Percentiles rank a stretch among this genome's conserved stretches.
Evolutionary conservation across 805 yeast species (phyloP).

Genomic region (Saccharomycopsis guyanensis): DNA sequence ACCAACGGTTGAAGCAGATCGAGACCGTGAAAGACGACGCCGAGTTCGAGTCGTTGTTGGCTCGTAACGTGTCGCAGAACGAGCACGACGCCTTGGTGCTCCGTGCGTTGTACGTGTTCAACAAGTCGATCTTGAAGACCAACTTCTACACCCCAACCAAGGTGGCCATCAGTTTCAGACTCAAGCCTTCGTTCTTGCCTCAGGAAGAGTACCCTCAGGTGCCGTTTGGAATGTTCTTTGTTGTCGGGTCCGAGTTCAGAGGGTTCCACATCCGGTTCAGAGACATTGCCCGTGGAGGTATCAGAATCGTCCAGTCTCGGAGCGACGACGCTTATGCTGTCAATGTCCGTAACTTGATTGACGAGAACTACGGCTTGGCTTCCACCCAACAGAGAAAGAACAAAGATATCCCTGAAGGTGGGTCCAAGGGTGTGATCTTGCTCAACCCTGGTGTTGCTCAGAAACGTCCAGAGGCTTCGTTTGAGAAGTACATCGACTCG

Average conservation of each 20-base stretch:
- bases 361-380: slow-evolving; percentile 94
- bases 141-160: slow-evolving; percentile 91
- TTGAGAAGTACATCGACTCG: slow-evolving; percentile 88
- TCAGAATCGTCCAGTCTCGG: slow-evolving; percentile 85
- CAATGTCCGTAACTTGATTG: slow-evolving; percentile 83
- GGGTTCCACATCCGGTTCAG: slow-evolving; percentile 97
- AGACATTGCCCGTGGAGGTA: slow-evolving; percentile 98
- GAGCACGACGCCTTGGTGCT: slow-evolving; percentile 73
- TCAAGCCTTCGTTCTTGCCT: slow-evolving; percentile 83
- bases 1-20: slow-evolving; percentile 75
- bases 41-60: slow-evolving; percentile 64
- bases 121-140: slow-evolving; percentile 82
- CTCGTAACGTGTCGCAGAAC: slow-evolving; percentile 62
- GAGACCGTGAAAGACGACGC: slow-evolving; percentile 66
- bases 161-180: slow-evolving; percentile 89
- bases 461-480: slow-evolving; percentile 73
- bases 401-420: slow-evolving; percentile 98
- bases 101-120: slow-evolving; percentile 75
- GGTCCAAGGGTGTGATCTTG: slow-evolving; percentile 93
- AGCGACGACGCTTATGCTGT: slow-evolving; percentile 76
- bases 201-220: slow-evolving; percentile 81
- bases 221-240: slow-evolving; percentile 90
- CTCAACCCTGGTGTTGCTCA: slow-evolving; percentile 73
- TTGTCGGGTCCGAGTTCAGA: slow-evolving; percentile 93
- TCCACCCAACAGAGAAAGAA: slow-evolving; percentile 94